Evolutionary conservation across 1,284 basidiomycete species (phyloP), one percentile per base, ranked within the genome.

Genomic region (Marasmius fiardii): DNA sequence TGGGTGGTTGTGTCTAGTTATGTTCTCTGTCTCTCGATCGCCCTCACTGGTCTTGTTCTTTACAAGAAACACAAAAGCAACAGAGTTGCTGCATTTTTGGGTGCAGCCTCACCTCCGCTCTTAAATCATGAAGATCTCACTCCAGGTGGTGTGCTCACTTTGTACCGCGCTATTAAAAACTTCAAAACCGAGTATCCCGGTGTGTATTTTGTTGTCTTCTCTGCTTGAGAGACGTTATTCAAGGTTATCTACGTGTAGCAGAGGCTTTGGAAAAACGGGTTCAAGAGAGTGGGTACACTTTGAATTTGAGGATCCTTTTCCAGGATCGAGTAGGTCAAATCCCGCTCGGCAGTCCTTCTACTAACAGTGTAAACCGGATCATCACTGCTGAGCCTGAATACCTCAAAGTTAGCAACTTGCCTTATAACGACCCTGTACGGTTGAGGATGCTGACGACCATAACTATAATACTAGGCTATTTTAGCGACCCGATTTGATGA

Each of bases 341-440:
- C 16, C 7, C 20, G 14, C 26, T 16, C 23, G 2, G 16, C 8
- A 58, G 8, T 11, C n/a, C 21, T 41, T 20, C 31, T 33, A 23
- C 23, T 16, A 7, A 44, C 44, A 24, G 35, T 14, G 39, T 7
- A 31, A 43, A 28, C n/a, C 45, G 67, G 65, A 64, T 73, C 41
- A 58, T 73, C 28, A 79, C 77, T 0, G 61, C 58, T 2, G 75
- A 78, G 47, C 76, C 76, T 2, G 72, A 73, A 39, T 67, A 78
- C 44, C 61, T 75, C 57, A 79, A 78, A 65, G 70, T 23, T 23
- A 16, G 23, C 16, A 11, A 20, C 20, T 49, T 33, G 16, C 24
- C n/a, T 11, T 31, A n/a, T 7, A 20, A 28, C n/a, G 4, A 14
- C 28, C 33, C 47, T 14, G 16, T n/a, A 31, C 16, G 47, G 10